These are phyloP conservation scores for Tilletiaria anomala DNA, from an alignment of 1,284 basidiomycete species.

Conservation along the genomic window DNA sequence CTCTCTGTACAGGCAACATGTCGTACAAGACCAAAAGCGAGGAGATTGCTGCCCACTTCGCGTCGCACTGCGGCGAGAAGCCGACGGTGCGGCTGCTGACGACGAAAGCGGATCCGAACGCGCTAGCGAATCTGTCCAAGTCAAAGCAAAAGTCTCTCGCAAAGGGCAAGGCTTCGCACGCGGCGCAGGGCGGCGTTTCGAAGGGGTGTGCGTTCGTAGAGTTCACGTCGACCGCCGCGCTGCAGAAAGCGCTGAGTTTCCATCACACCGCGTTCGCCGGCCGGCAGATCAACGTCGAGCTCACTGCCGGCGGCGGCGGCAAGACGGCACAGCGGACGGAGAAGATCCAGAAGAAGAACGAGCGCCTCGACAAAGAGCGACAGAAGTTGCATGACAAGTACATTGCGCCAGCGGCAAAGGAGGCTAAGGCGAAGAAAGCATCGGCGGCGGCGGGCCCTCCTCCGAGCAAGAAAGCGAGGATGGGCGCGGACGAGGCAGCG, in stretches of 20 bases:
- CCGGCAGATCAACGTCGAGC: constrained; percentile 36
- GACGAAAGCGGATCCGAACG: constrained; percentile 23
- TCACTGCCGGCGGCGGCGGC: constrained; percentile 37
- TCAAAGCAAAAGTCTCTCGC: constrained; percentile 36
- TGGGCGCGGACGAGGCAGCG: constrained; percentile 1
- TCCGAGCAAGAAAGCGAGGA: constrained; percentile 6
- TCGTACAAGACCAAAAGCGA: constrained; percentile 26
- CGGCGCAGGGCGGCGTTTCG: constrained; percentile 9
- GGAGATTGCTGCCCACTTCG: constrained; percentile 28
- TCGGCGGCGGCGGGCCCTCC: constrained; percentile 3
- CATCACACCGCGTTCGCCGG: constrained; percentile 35
- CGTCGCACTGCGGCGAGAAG: constrained; percentile 25
- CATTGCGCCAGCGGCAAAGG: constrained; percentile 24
- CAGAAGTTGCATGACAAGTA: constrained; percentile 31
- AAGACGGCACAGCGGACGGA: constrained; percentile 19
- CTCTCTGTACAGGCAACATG: constrained; percentile 26
- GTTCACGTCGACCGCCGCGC: constrained; percentile 16
- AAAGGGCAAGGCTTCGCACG: constrained; percentile 34
- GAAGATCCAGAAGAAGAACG: constrained; percentile 35
- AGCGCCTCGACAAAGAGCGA: constrained; percentile 28
- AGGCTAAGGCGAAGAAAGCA: constrained; percentile 11
- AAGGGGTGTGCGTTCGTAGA: constrained; percentile 37
- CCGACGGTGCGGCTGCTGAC: constrained; percentile 34
- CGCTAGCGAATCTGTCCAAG: constrained; percentile 17
- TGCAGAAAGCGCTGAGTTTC: constrained; percentile 33